Evolutionary conservation across 73 alveolate species (phyloP), one percentile per base, ranked within the genome.

Genomic region (Durusdinium trenchii): DNA sequence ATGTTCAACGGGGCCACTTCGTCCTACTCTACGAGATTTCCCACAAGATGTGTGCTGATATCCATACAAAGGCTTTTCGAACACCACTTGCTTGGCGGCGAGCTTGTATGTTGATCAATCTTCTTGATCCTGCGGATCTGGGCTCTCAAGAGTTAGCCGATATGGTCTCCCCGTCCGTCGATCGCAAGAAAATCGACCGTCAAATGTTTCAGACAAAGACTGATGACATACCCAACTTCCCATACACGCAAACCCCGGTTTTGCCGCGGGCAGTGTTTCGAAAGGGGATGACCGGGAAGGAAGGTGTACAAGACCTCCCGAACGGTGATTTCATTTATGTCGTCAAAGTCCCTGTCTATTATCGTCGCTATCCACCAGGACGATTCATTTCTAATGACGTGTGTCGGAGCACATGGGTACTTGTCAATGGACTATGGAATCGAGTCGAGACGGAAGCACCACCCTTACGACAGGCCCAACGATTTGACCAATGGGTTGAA

Each of bases 31-130:
- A 52, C 40, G 94, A 85, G 26, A 35, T 85, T 20, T 54, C 81
- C 6, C 54, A 51, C 42, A 85, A 85, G 60, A 85, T 85, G 94
- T 51, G 60, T 52, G 94, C 94, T 5, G 94, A 85, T 26, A 85
- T 85, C 3, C 79, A 54, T 43, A 85, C 79, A 51, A 85, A 85
- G n/a, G 57, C 76, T 1, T 85, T 85, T 61, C 51, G 18, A 79
- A 28, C 32, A 10, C 45, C 76, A 4, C 38, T 35, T 23, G n/a
- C 57, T 7, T 85, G 94, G 94, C 51, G 35, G 30, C 69, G 42
- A 30, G 94, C 94, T 54, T 85, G 94, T 38, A 32, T 38, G 57
- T 40, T 85, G 42, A 85, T 85, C 79, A 51, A 54, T 48, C 18
- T 85, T 2, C 36, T 85, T 38, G 52, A 32, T n/a, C 57, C 76